Evolutionary conservation across 2,329 filamentous ascomycete species (phyloP), one percentile per base, ranked within the genome.

Genomic region (Diaporthe sp.): DNA sequence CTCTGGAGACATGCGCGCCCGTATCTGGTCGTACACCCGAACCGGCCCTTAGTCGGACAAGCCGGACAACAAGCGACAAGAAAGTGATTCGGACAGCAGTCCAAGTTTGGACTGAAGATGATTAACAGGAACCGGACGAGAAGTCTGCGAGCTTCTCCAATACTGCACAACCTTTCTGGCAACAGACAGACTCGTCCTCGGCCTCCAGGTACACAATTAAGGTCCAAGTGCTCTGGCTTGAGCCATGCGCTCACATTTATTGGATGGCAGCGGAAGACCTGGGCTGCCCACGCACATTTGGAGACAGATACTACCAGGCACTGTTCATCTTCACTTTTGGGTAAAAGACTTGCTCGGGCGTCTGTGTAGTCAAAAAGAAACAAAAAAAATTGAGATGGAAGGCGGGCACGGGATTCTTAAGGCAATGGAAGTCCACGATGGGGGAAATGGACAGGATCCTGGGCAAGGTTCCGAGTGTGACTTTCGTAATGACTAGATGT

Each of bases 1-100:
- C 77, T 98, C 96, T 79, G 97, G 97, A 81, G 97, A 99, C 84
- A 98, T 98, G 95, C 94, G 96, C 83, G 97, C 97, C 73, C 93
- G 97, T 82, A 98, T 99, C 86, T 99, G 97, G 97, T 95, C 94
- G 81, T 98, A 94, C 82, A 89, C 90, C 73, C 85, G 88, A 5
- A 84, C 88, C 72, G 70, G 71, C 2, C 61, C 75, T 25, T 70
- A 75, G 47, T 28, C 4, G 57, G n/a, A 25, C 17, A 1, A 1
- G 9, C 28, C 57, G 10, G 57, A 44, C 22, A 37, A 8, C 1
- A 49, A 25, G 15, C 44, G 15, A 71, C 25, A 53, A 13, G 22
- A 20, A 15, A 12, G 12, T 39, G 37, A 39, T 39, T 39, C 37
- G 13, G 42, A 17, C 15, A 0, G 15, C 17, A 20, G 15, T 44